phyloP scores from a whole-genome alignment of 768 basidiomycete species.

The Gymnopilus dilepis region DNA sequence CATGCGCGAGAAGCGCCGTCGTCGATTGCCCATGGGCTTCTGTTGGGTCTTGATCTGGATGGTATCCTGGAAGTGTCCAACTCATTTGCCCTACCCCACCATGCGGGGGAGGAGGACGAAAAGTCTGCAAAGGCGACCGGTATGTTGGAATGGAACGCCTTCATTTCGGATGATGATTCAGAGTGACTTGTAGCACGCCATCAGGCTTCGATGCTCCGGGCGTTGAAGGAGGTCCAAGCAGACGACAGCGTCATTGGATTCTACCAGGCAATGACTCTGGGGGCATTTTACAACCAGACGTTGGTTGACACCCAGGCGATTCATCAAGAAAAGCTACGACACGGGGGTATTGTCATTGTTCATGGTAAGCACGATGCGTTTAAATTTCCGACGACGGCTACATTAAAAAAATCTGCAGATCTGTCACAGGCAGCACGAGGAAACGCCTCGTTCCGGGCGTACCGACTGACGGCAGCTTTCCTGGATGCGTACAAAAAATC shows the following conservation, averaged over 20 bases:
- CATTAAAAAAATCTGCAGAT: conserved; percentile 50
- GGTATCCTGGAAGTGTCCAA: conserved; percentile 91
- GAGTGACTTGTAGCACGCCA: conserved; percentile 62
- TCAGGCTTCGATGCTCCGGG: conserved; percentile 83
- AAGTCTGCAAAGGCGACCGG: conserved; percentile 79
- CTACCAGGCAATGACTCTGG: conserved; percentile 88
- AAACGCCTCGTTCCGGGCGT: conserved; percentile 89
- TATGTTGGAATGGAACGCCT: conserved; percentile 39
- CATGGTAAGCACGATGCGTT: conserved; percentile 60
- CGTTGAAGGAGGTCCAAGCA: conserved; percentile 87
- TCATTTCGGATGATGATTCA: conserved; percentile 6
- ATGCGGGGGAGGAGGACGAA: conserved; percentile 78
- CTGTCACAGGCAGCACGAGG: conserved; percentile 79
- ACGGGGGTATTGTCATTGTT: conserved; percentile 84
- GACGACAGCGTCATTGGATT: conserved; percentile 94
- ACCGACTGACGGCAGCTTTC: conserved; percentile 80
- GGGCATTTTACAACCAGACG: conserved; percentile 84
- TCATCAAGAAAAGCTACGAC: conserved; percentile 84
- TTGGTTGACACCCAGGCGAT: conserved; percentile 84
- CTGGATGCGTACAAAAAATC: conserved; percentile 81
- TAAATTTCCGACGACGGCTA: conserved; percentile 9
- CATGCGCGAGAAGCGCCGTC: conserved; percentile 82
- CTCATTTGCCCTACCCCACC: conserved; percentile 83
- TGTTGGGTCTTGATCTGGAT: conserved; percentile 92
- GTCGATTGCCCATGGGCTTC: conserved; percentile 78